Evolutionary conservation across 2,329 filamentous ascomycete species (phyloP).

Genomic region (Colletotrichum sojae): DNA sequence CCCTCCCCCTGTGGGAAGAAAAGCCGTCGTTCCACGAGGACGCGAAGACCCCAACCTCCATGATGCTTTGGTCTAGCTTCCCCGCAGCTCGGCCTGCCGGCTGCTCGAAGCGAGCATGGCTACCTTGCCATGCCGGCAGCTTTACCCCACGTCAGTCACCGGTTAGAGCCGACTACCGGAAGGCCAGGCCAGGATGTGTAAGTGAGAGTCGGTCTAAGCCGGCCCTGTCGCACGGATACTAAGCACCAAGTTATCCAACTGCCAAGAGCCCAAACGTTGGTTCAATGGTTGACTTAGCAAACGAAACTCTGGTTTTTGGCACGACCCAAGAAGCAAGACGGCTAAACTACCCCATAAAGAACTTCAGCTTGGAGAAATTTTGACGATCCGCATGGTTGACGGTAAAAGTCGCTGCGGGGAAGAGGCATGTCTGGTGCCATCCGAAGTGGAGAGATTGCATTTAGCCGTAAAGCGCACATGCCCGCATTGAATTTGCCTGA

Average conservation of each 20-base stretch:
- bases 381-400: background rate
- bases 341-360: slow-evolving; percentile 26
- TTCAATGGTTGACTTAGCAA: background rate
- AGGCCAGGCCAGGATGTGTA: background rate
- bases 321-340: background rate
- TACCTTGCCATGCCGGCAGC: background rate
- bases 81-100: slow-evolving; percentile 25
- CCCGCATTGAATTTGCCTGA: slow-evolving; percentile 31
- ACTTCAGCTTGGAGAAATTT: slow-evolving; percentile 15
- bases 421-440: slow-evolving; percentile 8
- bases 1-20: slow-evolving; percentile 18
- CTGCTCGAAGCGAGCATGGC: slow-evolving; percentile 11
- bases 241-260: too few species aligned
- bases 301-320: too few species aligned
- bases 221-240: too few species aligned
- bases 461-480: slow-evolving; percentile 36
- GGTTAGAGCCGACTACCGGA: background rate
- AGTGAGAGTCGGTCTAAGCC: background rate
- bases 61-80: slow-evolving; percentile 23
- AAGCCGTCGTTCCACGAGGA: slow-evolving; percentile 16
- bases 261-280: too few species aligned
- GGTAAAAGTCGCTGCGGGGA: slow-evolving; percentile 37
- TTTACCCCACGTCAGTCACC: slow-evolving; percentile 20
- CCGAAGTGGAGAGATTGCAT: slow-evolving; percentile 38
- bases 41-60: slow-evolving; percentile 13